Conservation (phyloP, 495 filamentous ascomycete species). For the Lasiosphaeris hirsuta region DNA sequence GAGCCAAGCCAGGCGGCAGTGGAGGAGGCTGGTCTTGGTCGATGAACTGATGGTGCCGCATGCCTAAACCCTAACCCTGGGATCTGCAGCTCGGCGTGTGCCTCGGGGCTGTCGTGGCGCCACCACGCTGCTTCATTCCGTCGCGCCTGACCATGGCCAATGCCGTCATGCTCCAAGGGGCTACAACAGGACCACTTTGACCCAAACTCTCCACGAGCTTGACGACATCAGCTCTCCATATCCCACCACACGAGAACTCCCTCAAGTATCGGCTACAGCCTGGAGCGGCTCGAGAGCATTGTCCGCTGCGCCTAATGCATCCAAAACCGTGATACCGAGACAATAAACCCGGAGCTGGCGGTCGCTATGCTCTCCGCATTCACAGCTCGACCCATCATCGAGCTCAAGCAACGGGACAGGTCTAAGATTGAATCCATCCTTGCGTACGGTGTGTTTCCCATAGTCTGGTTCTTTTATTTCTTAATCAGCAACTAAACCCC, state of each 20-base stretch:
- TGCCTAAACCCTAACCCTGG: not conserved
- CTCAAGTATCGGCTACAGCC: not conserved
- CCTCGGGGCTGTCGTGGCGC: not conserved
- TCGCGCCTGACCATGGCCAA: conserved; percentile 6
- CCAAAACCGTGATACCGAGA: conserved; percentile 16
- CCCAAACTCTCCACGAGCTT: not conserved
- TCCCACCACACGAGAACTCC: not conserved
- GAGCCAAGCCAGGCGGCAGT: too few species aligned
- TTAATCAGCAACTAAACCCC: conserved; percentile 11
- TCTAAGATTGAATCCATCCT: conserved; percentile 92
- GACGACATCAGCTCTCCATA: not conserved
- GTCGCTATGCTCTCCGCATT: conserved; percentile 93
- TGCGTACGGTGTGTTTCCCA: conserved; percentile 64
- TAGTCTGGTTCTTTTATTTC: too few species aligned
- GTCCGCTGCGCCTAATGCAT: conserved; percentile 17
- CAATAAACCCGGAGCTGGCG: conserved; percentile 24
- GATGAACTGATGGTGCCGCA: too few species aligned
- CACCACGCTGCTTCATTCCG: not conserved
- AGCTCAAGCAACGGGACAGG: conserved; percentile 92
- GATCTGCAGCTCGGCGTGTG: not conserved
- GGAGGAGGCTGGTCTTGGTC: too few species aligned
- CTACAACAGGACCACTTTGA: not conserved
- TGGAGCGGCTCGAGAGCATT: not conserved
- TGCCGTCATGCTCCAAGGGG: conserved; percentile 7
- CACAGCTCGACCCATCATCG: conserved; percentile 90